phyloP scores from a whole-genome alignment of 228 moss, liverwort and hornwort species.

The Sphagnum fallax region DNA sequence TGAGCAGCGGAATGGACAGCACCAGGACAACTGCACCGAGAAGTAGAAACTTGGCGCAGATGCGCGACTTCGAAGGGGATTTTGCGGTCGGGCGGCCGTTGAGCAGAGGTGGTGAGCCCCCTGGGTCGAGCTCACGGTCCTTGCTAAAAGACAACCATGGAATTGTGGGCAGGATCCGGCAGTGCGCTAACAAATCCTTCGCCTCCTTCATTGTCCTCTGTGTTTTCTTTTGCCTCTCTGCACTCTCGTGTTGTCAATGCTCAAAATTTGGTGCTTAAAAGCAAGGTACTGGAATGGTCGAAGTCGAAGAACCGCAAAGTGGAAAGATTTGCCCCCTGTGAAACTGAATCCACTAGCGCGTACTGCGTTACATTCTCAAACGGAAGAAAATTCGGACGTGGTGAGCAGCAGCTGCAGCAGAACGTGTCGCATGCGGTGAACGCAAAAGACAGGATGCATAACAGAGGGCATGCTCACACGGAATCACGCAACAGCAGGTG shows the following conservation, averaged over 20 bases:
- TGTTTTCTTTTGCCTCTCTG: constrained; percentile 7
- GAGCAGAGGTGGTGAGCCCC: constrained; percentile 11
- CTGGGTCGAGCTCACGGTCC: constrained; percentile 20
- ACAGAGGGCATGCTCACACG: constrained; percentile 55
- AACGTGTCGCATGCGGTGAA: constrained; percentile 67
- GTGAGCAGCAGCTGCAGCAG: constrained; percentile 61
- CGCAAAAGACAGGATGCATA: constrained; percentile 31
- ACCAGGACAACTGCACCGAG: constrained; percentile 12
- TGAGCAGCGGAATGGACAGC: not conserved
- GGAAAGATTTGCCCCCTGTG: constrained; percentile 22
- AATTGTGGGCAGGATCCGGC: constrained; percentile 26
- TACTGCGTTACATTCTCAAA: too few relatives aligned
- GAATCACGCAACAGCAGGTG: too few relatives aligned
- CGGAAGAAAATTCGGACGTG: too few relatives aligned
- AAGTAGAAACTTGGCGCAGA: constrained; percentile 29
- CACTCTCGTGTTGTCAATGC: constrained; percentile 53
- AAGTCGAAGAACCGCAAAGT: constrained; percentile 52
- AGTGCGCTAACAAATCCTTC: not conserved
- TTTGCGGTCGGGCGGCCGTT: constrained; percentile 6
- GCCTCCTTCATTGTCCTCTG: not conserved
- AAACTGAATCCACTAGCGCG: too few relatives aligned
- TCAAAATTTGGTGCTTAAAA: constrained; percentile 23
- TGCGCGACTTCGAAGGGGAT: constrained; percentile 23
- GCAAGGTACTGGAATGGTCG: constrained; percentile 44
- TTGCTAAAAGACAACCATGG: constrained; percentile 21